Base-by-base conservation (phyloP, 441 rosid species). In the Pelargonium cotyledonis region DNA sequence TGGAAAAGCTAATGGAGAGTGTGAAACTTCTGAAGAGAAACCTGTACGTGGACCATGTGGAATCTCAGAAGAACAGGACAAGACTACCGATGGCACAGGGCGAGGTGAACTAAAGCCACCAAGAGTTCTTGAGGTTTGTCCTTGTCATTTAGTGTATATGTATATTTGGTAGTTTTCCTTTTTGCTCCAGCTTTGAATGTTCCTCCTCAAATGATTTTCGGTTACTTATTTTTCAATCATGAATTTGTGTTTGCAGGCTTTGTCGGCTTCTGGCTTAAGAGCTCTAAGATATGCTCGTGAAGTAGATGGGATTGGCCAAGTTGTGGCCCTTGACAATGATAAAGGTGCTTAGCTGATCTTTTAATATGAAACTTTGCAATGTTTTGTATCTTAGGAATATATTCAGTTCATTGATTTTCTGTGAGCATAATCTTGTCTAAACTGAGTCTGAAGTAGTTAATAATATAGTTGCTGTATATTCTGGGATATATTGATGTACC, bases 301-400 rank as follows among this genome's bases (percentile, higher is more conserved):
- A 80, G 82, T 94, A 38, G 96, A 88, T 77, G 97, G 89, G 73
- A 84, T 94, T 72, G 90, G 96, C 78, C 90, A 88, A 82, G 96
- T 94, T 72, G 91, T 94, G 77, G 97, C 99, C 67, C 79, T 91
- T 70, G 99, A 94, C 78, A 94, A 94, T 78, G 99, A 94, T 71
- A 81, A 88, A 82, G 97, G 99, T 90, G 74, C 5, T 57, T 19
- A 8, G 8, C 19, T n/a, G 16, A 15, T 57, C 5, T 57, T 19
- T 57, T 57, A 57, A 11, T 46, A 10, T 46, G 51, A 12, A 46
- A 46, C 11, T 46, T 46, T 12, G 14, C 51, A 46, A 46, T 46
- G 51, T 46, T 46, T 46, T 31, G 5, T 31, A 31, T 31, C 38
- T 31, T 31, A 31, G 38, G 38, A 31, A 31, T 31, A 31, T 31